A percentile compares a stretch with the other conserved stretches of the same genome.
Evolutionary conservation across 179 eudicot species (phyloP).

Genomic region (Heliamphora pulchella): DNA sequence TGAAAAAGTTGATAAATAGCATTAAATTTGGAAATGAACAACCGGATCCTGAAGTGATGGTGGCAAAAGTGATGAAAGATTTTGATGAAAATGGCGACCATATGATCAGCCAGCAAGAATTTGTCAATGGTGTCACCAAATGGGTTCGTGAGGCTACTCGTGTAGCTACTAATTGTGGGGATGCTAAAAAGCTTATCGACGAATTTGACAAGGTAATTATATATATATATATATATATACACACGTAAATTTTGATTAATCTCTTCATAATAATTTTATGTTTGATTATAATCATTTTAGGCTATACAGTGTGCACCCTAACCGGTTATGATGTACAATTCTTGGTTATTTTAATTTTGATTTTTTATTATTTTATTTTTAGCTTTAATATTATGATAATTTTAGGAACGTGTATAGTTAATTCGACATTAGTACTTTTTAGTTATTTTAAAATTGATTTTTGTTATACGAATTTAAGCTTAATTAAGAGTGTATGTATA

Average conservation of each 20-base stretch:
- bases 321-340: no score
- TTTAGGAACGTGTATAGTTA: no score
- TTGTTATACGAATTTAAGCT: no score
- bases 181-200: slow-evolving; percentile 13
- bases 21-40: slow-evolving; percentile 15
- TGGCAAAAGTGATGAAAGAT: slow-evolving; percentile 16
- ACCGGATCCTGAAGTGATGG: slow-evolving; percentile 12
- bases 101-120: slow-evolving; percentile 23
- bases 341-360: no score
- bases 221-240: neutral
- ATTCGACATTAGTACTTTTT: no score
- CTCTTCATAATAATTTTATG: neutral
- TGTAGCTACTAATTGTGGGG: neutral
- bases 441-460: no score
- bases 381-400: no score
- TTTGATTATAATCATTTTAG: no score
- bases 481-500: no score
- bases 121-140: slow-evolving; percentile 14
- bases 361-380: no score
- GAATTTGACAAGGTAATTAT: slow-evolving; percentile 23
- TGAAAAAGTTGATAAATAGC: slow-evolving; percentile 16
- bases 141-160: slow-evolving; percentile 12
- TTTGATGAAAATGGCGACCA: slow-evolving; percentile 22
- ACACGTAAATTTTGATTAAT: neutral
- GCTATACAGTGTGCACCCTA: no score